Evolutionary conservation across 2,329 filamentous ascomycete genomes (phyloP), one percentile per base, ranked within the genome.

Genomic region (Sclerotinia sclerotiorum): DNA sequence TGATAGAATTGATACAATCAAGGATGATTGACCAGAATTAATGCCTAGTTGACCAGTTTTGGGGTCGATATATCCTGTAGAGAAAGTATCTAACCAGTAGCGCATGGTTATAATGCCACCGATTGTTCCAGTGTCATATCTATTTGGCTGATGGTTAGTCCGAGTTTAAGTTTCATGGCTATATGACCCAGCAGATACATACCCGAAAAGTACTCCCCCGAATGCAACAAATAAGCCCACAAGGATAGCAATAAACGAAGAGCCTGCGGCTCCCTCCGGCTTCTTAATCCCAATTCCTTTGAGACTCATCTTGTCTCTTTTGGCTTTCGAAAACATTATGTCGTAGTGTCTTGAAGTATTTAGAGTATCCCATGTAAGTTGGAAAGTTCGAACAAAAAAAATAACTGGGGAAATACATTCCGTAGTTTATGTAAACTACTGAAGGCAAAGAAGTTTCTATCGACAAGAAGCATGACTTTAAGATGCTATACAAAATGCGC

Each of bases 1-100:
- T 42, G 91, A 94, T 65, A 94, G 85, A 74, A 94, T 93, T 29
- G 70, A 72, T 6, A 88, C 88, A 77, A 93, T 89, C 63, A 90
- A 81, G 24, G 87, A 88, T 56, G 86, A 82, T 71, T 87, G 82
- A 1, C 82, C 79, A 1, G 88, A 81, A 2, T 81, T 82, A 39
- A 88, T 77, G 69, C 83, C 80, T 5, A 75, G 79, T 8, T 82
- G 73, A 13, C 82, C 82, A 0, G 78, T 55, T 13, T 79, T 69
- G 70, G 65, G 65, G 32, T 85, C 81, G 42, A 73, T 70, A 73
- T 83, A 83, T 15, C 84, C 84, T 0, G 84, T 87, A 32, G 83
- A 85, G 75, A 87, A 87, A 1, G 79, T 76, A 1, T 76, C 74
- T 67, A 81, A 78, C 82, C 83, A 87, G n/a, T 73, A 78, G 55